Conservation (phyloP, 1,139 yeast genomes). For the Arxiozyma heterogenica region DNA sequence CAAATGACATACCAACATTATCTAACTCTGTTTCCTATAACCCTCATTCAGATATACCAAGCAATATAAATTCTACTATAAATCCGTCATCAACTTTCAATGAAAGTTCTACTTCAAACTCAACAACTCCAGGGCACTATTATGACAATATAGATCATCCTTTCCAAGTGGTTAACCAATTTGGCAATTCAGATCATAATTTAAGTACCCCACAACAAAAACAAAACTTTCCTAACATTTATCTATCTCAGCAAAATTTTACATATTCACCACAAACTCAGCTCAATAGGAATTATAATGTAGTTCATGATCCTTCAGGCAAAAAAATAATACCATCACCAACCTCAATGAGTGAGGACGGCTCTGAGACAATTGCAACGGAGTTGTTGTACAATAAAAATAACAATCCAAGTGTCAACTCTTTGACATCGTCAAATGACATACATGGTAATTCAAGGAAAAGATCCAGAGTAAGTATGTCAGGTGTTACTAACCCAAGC, state of each 20-base stretch:
- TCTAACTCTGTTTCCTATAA: not conserved
- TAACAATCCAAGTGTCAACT: not conserved
- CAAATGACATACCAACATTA: constrained; percentile 3
- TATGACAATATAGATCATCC: not conserved
- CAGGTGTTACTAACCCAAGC: not conserved
- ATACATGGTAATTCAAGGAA: not conserved
- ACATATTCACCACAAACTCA: not conserved
- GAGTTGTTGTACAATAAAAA: not conserved
- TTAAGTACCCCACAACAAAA: not conserved
- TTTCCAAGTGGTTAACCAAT: not conserved
- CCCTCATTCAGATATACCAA: not conserved
- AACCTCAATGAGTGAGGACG: constrained; percentile 56
- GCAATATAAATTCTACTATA: not conserved
- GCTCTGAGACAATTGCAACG: constrained; percentile 2
- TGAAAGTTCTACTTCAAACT: constrained; percentile 3
- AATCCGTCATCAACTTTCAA: not conserved
- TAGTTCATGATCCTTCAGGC: not conserved
- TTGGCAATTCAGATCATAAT: not conserved
- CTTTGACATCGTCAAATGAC: not conserved
- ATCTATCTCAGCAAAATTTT: not conserved
- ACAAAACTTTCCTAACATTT: not conserved
- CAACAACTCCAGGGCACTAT: constrained; percentile 1
- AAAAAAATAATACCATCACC: constrained; percentile 39
- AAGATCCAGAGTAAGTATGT: constrained; percentile 1
- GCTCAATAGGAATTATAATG: not conserved